Percentiles rank a stretch among this genome's conserved stretches.
Conservation (phyloP, 179 eudicot genomes). For the Camellia oleifera region DNA sequence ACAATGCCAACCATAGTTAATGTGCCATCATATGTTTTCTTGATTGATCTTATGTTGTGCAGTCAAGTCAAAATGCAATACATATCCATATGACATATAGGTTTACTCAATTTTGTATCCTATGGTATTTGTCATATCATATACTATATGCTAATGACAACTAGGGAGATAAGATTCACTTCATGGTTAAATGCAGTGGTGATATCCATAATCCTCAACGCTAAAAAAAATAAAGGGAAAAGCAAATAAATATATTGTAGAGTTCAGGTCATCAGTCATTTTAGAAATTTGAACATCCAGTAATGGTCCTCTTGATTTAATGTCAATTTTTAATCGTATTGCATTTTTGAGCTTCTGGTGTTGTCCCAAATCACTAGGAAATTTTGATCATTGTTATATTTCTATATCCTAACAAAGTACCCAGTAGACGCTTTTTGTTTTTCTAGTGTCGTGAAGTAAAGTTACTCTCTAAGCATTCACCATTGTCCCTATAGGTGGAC, state of each 20-base stretch:
- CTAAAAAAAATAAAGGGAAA: too few species aligned
- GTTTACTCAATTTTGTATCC: not conserved
- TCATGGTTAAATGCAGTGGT: too few species aligned
- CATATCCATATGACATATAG: not conserved
- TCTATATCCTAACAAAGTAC: too few species aligned
- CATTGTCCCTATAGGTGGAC: too few species aligned
- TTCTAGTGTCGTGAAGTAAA: too few species aligned
- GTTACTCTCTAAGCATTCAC: too few species aligned
- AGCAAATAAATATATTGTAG: too few species aligned
- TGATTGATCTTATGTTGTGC: not conserved
- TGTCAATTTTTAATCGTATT: not conserved
- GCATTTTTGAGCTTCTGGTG: too few species aligned
- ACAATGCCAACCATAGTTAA: not conserved
- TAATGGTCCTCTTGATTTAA: not conserved
- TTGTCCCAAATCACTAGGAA: too few species aligned
- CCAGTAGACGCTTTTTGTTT: too few species aligned
- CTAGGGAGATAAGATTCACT: not conserved
- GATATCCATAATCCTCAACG: too few species aligned
- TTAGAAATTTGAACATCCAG: not conserved
- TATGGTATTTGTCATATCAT: not conserved
- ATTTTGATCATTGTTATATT: too few species aligned
- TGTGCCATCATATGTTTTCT: not conserved
- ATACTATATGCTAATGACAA: not conserved
- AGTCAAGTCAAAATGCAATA: not conserved
- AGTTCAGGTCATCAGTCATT: not conserved